Base-by-base conservation (phyloP, 2,329 filamentous ascomycete species). In the Coleophoma eucalyptorum region DNA sequence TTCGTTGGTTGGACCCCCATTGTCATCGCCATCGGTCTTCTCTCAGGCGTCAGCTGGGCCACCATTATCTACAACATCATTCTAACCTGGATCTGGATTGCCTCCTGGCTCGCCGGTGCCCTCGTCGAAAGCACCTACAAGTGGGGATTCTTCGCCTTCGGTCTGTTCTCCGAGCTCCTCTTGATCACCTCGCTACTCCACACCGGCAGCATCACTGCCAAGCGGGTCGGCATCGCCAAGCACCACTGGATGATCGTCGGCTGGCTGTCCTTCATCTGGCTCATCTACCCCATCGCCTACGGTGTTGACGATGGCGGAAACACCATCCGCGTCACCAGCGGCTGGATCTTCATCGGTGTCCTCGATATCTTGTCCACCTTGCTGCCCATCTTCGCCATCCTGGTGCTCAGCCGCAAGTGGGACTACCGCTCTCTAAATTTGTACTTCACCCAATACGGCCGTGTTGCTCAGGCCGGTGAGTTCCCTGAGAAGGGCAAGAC, bases 331-430 rank as follows among this genome's bases (percentile, higher is more conserved):
- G 79, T 82, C 0, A 84, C 87, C 58, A 78, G 76, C 0, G 84
- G 87, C 61, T 81, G 81, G 13, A 70, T 87, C 52, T 87, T 87
- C 63, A 87, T 87, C 60, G 82, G 84, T 37, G 70, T 87, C 7
- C 71, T 89, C 1, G 85, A 89, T 53, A 65, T 87, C 5, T 54
- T 86, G 7, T 76, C 82, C 2, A 87, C 86, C 67, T 81, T 82
- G 0, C 70, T 79, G 21, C 35, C 58, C 12, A 31, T 52, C 1
- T 38, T 53, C 1, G 40, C 32, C 5, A 18, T 62, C 16, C 44
- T 62, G 21, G 26, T 52, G 12, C 26, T 59, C 46, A 46, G 38
- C 19, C 46, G 19, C 1, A 49, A 21, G 12, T 58, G 56, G 57
- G 58, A 62, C 43, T 61, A 58, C 26, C 37, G 55, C 10, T 50